Conservation (phyloP, 2,329 filamentous ascomycete genomes). For the Periconia sp. region DNA sequence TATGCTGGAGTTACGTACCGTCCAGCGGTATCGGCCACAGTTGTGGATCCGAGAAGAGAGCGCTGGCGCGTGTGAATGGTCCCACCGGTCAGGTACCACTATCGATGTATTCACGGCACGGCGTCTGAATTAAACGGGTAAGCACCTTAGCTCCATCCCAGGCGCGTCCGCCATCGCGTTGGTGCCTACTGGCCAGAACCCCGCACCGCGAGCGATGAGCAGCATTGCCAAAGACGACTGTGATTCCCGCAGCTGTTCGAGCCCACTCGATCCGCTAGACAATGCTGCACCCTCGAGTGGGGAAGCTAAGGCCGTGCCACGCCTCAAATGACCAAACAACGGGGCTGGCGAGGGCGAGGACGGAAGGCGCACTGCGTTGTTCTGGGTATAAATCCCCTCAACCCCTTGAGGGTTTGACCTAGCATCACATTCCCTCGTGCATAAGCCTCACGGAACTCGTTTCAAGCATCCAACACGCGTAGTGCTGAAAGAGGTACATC, state of each 20-base stretch:
- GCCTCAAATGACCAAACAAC: slow-evolving; percentile 26
- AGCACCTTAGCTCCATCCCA: slow-evolving; percentile 16
- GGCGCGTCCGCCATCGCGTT: slow-evolving; percentile 26
- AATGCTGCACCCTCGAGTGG: slow-evolving; percentile 39
- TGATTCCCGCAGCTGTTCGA: slow-evolving; percentile 29
- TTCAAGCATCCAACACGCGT: slow-evolving; percentile 24
- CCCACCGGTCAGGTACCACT: slow-evolving; percentile 18
- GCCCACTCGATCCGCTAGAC: slow-evolving; percentile 27
- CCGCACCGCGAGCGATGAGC: slow-evolving; percentile 39
- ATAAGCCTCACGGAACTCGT: slow-evolving; percentile 14
- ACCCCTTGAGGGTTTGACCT: slow-evolving; percentile 25
- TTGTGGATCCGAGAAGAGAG: no score
- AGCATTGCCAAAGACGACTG: slow-evolving; percentile 40
- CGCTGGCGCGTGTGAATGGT: slow-evolving; percentile 3
- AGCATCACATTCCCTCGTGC: slow-evolving; percentile 21
- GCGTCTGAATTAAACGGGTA: slow-evolving; percentile 19
- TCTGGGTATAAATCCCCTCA: slow-evolving; percentile 38
- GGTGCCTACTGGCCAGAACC: slow-evolving; percentile 43
- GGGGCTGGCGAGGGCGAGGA: slow-evolving; percentile 19
- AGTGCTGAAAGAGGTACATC: slow-evolving; percentile 32
- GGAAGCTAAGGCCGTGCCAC: slow-evolving; percentile 33
- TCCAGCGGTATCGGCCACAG: no score
- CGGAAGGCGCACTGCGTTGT: slow-evolving; percentile 23
- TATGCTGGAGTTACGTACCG: no score
- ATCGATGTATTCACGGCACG: slow-evolving; percentile 16